Evolutionary conservation across 805 yeast species (phyloP).

Genomic region (Kluyveromyces wickerhamii): DNA sequence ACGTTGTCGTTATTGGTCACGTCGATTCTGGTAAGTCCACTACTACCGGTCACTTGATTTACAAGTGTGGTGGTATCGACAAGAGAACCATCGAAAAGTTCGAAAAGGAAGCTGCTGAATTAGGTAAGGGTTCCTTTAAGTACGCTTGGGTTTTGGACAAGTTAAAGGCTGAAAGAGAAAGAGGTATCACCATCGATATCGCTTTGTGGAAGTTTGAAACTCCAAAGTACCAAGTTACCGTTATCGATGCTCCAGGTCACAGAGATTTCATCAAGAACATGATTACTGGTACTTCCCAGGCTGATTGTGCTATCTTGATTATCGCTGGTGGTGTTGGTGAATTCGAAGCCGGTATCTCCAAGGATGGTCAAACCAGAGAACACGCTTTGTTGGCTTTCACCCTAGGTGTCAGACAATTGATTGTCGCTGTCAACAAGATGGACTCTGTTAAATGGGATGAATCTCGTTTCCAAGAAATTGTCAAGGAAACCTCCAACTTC

Average conservation of each 20-base stretch:
- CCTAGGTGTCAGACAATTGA: slow-evolving; percentile 79
- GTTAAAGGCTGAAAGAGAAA: slow-evolving; percentile 91
- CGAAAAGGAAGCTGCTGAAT: slow-evolving; percentile 96
- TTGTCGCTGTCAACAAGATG: slow-evolving; percentile 92
- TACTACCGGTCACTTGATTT: slow-evolving; percentile 98
- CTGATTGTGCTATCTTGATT: slow-evolving; percentile 85
- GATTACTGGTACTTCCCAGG: slow-evolving; percentile 93
- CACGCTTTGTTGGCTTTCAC: slow-evolving; percentile 88
- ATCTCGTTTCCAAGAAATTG: slow-evolving; percentile 69
- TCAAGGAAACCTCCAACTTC: slow-evolving; percentile 71
- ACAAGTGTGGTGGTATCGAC: slow-evolving; percentile 99
- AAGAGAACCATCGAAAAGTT: slow-evolving; percentile 98
- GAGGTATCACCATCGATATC: slow-evolving; percentile 94
- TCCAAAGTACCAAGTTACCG: slow-evolving; percentile 82
- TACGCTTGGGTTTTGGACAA: slow-evolving; percentile 97
- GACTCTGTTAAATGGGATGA: slow-evolving; percentile 86
- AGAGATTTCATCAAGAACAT: slow-evolving; percentile 94
- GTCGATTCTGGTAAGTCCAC: slow-evolving; percentile 99
- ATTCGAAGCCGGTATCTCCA: slow-evolving; percentile 91
- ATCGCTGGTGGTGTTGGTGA: slow-evolving; percentile 92
- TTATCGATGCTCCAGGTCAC: slow-evolving; percentile 94
- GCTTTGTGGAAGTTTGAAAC: slow-evolving; percentile 92
- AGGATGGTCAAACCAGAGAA: slow-evolving; percentile 94
- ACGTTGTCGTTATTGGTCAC: slow-evolving; percentile 99
- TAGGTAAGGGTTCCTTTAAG: slow-evolving; percentile 95